These are phyloP conservation scores for Fusarium globosum DNA, from an alignment of 2,329 filamentous ascomycete genomes.

Conservation along the genomic window DNA sequence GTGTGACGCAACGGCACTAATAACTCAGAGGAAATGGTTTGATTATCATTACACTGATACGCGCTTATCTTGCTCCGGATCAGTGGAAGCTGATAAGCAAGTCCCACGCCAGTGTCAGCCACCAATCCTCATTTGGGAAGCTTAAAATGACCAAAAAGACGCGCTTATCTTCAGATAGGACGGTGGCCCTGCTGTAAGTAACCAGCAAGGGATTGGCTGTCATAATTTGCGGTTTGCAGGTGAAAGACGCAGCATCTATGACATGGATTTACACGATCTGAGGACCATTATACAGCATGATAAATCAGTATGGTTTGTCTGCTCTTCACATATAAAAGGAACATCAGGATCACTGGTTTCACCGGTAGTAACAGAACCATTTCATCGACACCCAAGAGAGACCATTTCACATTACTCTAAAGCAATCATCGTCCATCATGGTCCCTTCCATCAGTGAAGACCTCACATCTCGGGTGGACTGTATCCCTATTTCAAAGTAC, in stretches of 20 bases:
- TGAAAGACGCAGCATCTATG: neutral
- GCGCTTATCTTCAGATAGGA: neutral
- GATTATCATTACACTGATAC: neutral
- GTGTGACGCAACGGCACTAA: neutral
- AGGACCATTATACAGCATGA: neutral
- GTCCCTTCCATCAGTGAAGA: neutral
- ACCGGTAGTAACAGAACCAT: fast-evolving
- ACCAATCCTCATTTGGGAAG: neutral
- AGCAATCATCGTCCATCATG: neutral
- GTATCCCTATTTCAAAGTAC: neutral
- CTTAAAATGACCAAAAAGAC: neutral
- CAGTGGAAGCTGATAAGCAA: neutral
- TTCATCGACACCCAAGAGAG: neutral
- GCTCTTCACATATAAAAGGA: fast-evolving
- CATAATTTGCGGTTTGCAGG: neutral
- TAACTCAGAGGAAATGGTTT: neutral
- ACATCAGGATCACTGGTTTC: neutral
- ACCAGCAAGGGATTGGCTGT: neutral
- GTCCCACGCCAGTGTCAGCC: neutral
- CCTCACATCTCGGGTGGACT: neutral
- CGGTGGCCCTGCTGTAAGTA: fast-evolving
- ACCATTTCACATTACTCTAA: neutral
- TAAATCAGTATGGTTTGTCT: no score
- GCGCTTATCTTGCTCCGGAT: neutral
- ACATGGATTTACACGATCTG: neutral